phyloP scores from a whole-genome alignment of 2,329 filamentous ascomycete species.

The Fusarium devonianum region DNA sequence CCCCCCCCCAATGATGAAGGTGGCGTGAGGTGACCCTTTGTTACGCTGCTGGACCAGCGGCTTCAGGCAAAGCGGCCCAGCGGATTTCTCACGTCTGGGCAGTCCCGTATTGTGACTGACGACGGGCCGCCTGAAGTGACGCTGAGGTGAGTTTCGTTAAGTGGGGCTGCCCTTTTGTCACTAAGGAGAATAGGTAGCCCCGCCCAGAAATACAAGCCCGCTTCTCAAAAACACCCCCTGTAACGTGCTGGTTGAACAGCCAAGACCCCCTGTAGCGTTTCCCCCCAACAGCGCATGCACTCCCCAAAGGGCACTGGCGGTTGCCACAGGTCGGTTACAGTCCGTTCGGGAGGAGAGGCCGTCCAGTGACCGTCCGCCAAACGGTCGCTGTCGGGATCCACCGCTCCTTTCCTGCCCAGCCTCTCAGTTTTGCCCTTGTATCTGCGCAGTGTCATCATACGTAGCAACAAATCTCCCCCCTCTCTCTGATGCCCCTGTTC shows the following conservation, averaged over 20 bases:
- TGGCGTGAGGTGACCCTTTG: slow-evolving; percentile 17
- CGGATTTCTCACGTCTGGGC: slow-evolving; percentile 6
- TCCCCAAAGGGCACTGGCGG: no score
- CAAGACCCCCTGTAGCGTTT: slow-evolving; percentile 10
- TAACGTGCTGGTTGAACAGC: not conserved
- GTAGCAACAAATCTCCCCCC: no score
- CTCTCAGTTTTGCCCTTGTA: slow-evolving; percentile 7
- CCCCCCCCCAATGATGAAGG: slow-evolving; percentile 4
- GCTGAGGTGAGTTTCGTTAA: slow-evolving; percentile 16
- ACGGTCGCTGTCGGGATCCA: slow-evolving; percentile 20
- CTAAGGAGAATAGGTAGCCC: no score
- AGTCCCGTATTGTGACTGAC: not conserved
- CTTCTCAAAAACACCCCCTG: no score
- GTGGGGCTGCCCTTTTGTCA: slow-evolving; percentile 13
- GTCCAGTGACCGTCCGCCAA: slow-evolving; percentile 21
- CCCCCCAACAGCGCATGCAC: slow-evolving; percentile 2
- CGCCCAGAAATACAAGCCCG: no score
- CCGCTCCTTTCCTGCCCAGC: not conserved
- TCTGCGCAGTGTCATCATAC: slow-evolving; percentile 13
- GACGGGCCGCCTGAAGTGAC: no score
- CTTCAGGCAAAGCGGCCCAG: slow-evolving; percentile 18
- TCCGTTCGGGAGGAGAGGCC: slow-evolving; percentile 16
- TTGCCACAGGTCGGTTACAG: slow-evolving; percentile 1
- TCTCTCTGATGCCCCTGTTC: slow-evolving; percentile 2
- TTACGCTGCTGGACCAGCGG: slow-evolving; percentile 11